phyloP scores from a whole-genome alignment of 345 rosid species.

The Lumnitzera littorea region DNA sequence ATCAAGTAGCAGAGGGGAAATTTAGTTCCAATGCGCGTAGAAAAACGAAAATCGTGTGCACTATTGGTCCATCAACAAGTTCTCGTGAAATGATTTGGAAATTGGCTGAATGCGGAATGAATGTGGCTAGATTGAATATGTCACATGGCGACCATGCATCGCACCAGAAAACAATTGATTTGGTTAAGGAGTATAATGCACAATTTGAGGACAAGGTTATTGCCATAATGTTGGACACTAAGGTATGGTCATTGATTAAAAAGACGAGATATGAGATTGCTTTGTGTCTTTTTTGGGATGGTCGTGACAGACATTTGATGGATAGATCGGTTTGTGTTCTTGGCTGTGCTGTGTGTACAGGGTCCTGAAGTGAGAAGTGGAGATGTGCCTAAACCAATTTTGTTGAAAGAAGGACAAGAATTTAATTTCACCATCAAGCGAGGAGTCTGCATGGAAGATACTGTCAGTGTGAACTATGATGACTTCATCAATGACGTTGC shows the following conservation, averaged over 20 bases:
- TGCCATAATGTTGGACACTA: conserved; percentile 91
- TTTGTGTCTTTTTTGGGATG: conserved; percentile 1
- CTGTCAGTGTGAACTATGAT: conserved; percentile 92
- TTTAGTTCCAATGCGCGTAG: conserved; percentile 32
- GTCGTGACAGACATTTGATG: neutral
- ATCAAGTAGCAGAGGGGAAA: conserved; percentile 22
- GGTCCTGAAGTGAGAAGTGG: conserved; percentile 99
- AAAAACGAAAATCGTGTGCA: conserved; percentile 92
- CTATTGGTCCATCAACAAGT: conserved; percentile 95
- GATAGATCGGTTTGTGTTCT: neutral
- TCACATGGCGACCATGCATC: conserved; percentile 96
- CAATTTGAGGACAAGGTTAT: conserved; percentile 68
- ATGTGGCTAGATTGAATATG: conserved; percentile 94
- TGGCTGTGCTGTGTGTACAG: conserved; percentile 23
- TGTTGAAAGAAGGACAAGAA: conserved; percentile 72
- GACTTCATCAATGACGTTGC: conserved; percentile 86
- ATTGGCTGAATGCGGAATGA: conserved; percentile 87
- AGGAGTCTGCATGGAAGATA: conserved; percentile 67
- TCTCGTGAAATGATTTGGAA: conserved; percentile 96
- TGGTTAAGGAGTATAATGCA: conserved; percentile 89
- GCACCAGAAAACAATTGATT: conserved; percentile 76
- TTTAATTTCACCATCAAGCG: conserved; percentile 81
- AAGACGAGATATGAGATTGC: neutral
- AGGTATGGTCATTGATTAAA: conserved; percentile 36
- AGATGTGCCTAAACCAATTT: conserved; percentile 81